Base-by-base conservation (phyloP, 1,139 yeast genomes). In the Blastobotrys illinoisensis region DNA sequence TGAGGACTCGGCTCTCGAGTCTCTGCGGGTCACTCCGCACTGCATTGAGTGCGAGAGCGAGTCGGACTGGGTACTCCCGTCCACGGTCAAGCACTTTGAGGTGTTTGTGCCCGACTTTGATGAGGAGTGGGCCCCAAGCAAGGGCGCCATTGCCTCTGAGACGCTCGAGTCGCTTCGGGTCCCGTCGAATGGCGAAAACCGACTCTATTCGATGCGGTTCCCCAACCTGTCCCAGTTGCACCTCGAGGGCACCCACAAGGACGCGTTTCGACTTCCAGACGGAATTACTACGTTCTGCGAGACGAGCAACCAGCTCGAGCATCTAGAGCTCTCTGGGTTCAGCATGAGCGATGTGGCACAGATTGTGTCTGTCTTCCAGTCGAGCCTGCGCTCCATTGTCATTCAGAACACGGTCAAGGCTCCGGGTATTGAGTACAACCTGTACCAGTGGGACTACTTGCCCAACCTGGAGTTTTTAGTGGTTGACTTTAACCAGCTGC, bases 161-260 rank as follows among this genome's bases (percentile, higher is more conserved):
- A 40, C 16, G 1, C 44, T 52, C 11, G 19, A 18, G 26, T 52
- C 49, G 14, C 32, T 52, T 19, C 40, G 45, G 9, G 54, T 52
- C 6, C 54, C 54, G 5, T 52, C 54, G 5, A 52, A 52, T 46
- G 54, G 54, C 14, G 54, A 52, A 21, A 52, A 52, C 36, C 46
- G 54, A 13, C 44, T 52, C 14, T 52, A 52, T 36, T 48, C 49
- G 16, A 52, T 52, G 54, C 46, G 54, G 44, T 52, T 52, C 43
- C 54, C 52, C 23, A 52, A 48, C 32, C 51, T 52, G n/a, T 19
- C 13, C 9, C 54, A 52, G 36, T 23, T 52, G 46, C 54, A 52
- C 36, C 40, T 52, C 19, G 52, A 52, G 19, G 54, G 54, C n/a
- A 52, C 54, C 20, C 13, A 18, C 9, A 46, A 46, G 28, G 54